These are phyloP conservation scores for Paratinospora sagittata DNA, from an alignment of 164 flowering plant species.

Conservation along the genomic window DNA sequence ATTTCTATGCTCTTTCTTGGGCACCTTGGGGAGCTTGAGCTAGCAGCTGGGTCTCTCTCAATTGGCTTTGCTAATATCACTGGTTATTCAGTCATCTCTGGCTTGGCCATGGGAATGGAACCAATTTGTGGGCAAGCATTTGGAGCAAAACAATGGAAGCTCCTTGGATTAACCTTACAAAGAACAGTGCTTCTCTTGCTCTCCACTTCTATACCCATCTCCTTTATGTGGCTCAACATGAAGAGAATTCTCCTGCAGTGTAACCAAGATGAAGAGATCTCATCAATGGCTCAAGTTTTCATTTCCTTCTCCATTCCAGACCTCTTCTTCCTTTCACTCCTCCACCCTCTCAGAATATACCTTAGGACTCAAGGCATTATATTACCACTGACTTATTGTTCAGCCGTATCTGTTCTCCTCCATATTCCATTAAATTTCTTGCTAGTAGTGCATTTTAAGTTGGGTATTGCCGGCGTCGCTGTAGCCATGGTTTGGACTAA, in stretches of 20 bases:
- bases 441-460: constrained; percentile 55
- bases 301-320: constrained; percentile 81
- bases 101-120: constrained; percentile 97
- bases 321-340: constrained; percentile 76
- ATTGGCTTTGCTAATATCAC: constrained; percentile 94
- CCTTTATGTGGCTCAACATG: constrained; percentile 90
- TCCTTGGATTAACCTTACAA: constrained; percentile 69
- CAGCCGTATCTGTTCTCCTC: constrained; percentile 69
- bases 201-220: constrained; percentile 66
- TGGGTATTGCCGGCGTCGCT: constrained; percentile 90
- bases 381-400: constrained; percentile 72
- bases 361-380: constrained; percentile 76
- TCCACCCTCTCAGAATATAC: constrained; percentile 84
- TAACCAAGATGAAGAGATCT: constrained; percentile 69
- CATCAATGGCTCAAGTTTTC: constrained; percentile 60
- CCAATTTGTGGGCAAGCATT: constrained; percentile 95
- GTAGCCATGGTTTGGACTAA: constrained; percentile 85
- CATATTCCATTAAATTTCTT: constrained; percentile 80
- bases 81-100: constrained; percentile 89
- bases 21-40: constrained; percentile 81
- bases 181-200: constrained; percentile 80
- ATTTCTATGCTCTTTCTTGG: constrained; percentile 93
- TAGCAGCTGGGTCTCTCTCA: constrained; percentile 86
- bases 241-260: constrained; percentile 62
- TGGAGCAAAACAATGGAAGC: constrained; percentile 73